Conservation (phyloP, 139 green algal species). For the Tetraselmis chui region DNA sequence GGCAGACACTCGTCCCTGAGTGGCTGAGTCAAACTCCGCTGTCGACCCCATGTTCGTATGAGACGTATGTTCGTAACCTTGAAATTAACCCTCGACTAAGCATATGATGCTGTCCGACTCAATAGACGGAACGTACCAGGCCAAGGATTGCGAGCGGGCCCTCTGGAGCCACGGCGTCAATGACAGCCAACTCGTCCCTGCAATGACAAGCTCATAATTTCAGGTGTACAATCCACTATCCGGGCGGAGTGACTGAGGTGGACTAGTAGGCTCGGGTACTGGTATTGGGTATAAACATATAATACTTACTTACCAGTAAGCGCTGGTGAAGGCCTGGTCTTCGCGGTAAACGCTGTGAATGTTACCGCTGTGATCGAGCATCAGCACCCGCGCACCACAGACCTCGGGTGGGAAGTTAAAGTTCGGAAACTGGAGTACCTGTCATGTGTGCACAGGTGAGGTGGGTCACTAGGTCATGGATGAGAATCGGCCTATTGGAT, state of each 20-base stretch:
- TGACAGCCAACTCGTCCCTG: slow-evolving; percentile 9
- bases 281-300: no score
- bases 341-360: neutral
- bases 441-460: neutral
- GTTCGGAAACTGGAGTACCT: neutral
- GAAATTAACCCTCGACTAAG: no score
- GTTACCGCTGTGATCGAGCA: neutral
- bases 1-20: neutral
- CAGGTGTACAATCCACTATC: no score
- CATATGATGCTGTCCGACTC: no score
- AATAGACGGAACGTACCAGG: no score
- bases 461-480: no score
- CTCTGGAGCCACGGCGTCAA: neutral
- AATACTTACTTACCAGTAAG: neutral
- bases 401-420: neutral
- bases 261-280: no score
- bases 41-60: no score
- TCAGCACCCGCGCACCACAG: neutral
- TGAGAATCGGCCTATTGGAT: no score
- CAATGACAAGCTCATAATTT: no score
- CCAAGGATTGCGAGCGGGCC: slow-evolving; percentile 14
- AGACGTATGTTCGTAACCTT: no score
- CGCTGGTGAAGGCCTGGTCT: neutral
- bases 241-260: no score
- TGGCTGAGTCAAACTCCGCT: neutral